Conservation (phyloP, 305 asterid species). For the Fraxinus angustifolia region DNA sequence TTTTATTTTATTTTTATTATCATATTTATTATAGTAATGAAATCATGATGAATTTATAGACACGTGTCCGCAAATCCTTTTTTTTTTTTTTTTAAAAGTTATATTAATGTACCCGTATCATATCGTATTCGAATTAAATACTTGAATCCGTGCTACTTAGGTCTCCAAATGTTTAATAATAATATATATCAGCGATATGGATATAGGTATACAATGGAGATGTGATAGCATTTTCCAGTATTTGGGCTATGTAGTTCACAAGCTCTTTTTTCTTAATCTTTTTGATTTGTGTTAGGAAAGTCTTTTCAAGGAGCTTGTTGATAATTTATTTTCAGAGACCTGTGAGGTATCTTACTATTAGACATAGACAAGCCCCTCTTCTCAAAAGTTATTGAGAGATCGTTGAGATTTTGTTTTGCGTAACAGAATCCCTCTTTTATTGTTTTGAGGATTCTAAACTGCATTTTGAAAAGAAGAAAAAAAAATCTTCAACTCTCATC, state of each 20-base stretch:
- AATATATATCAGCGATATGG: not conserved
- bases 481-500: too few species aligned
- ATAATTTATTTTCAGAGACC: not conserved
- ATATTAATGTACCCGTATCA: too few species aligned
- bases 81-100: too few species aligned
- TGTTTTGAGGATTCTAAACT: not conserved
- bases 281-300: not conserved
- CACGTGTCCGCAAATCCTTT: too few species aligned
- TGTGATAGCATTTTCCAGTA: not conserved
- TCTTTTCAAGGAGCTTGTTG: not conserved
- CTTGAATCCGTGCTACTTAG: too few species aligned
- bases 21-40: too few species aligned
- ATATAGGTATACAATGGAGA: not conserved
- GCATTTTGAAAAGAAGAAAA: not conserved
- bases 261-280: not conserved
- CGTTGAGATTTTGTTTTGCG: not conserved
- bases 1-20: too few species aligned
- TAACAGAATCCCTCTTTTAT: not conserved
- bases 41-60: too few species aligned
- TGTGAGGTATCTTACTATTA: not conserved
- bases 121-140: too few species aligned
- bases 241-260: not conserved
- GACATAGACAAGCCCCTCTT: not conserved
- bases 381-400: not conserved
- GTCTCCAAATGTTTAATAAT: not conserved